A percentile compares a stretch with the other conserved stretches of the same genome.
Conservation (phyloP, 2,329 filamentous ascomycete species). For the Colletotrichum lini region DNA sequence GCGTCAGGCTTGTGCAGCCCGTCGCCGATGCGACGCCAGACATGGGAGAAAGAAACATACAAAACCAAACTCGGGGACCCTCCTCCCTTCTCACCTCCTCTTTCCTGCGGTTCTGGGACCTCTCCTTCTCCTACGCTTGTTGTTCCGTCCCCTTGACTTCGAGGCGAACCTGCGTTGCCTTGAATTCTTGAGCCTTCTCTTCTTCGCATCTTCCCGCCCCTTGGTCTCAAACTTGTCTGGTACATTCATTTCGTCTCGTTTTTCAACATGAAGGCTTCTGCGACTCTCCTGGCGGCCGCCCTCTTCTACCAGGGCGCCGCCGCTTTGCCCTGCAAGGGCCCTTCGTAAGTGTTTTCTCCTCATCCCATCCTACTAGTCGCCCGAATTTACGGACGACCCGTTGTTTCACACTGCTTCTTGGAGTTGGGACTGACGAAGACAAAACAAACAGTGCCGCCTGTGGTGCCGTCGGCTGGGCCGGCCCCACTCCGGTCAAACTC, state of each 20-base stretch:
- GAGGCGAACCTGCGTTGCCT: background rate
- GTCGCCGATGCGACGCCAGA: constrained; percentile 10
- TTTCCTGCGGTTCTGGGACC: background rate
- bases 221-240: constrained; percentile 28
- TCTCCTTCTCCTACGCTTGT: constrained; percentile 10
- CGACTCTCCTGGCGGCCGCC: constrained; percentile 24
- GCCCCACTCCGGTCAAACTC: constrained; percentile 18
- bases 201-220: background rate
- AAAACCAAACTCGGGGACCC: constrained; percentile 24
- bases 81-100: background rate
- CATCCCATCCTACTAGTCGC: background rate
- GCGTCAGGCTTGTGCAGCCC: background rate
- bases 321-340: constrained; percentile 29
- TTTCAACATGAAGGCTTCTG: constrained; percentile 34
- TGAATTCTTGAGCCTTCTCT: constrained; percentile 1
- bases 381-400: background rate
- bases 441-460: constrained; percentile 14
- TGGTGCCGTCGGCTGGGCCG: constrained; percentile 21
- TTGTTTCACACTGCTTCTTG: background rate
- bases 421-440: background rate
- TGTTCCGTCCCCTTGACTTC: constrained; percentile 5
- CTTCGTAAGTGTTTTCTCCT: constrained; percentile 18
- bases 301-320: constrained; percentile 20
- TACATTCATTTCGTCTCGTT: constrained; percentile 22
- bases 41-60: background rate